phyloP scores from a whole-genome alignment of 1,139 yeast genomes.

The Yamadazyma songkhlaensis region DNA sequence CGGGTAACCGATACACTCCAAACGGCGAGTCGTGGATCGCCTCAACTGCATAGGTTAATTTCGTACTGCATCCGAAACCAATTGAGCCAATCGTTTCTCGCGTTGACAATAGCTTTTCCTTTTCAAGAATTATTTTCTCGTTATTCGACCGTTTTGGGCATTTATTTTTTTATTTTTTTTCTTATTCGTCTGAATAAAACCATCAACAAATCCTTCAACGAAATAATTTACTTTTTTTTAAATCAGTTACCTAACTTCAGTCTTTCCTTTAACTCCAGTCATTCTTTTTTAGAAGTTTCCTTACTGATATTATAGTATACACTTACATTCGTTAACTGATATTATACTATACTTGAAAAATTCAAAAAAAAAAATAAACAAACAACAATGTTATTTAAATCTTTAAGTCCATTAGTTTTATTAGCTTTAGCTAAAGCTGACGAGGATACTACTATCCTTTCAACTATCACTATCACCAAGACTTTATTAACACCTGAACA shows the following conservation, averaged over 20 bases:
- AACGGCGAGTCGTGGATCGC: neutral
- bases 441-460: conserved; percentile 40
- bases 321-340: conserved; percentile 1
- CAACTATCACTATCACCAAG: conserved; percentile 41
- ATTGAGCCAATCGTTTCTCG: neutral
- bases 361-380: neutral
- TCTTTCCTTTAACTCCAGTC: conserved; percentile 22
- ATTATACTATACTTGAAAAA: neutral
- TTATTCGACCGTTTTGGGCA: too few species aligned
- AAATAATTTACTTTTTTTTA: conserved; percentile 1
- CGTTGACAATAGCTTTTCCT: neutral
- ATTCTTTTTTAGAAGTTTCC: conserved; percentile 2
- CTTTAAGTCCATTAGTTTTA: conserved; percentile 20
- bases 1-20: neutral
- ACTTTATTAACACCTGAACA: conserved; percentile 44
- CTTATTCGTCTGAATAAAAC: conserved; percentile 5
- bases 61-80: neutral
- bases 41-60: neutral
- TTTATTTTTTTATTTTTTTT: too few species aligned
- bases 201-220: conserved; percentile 9
- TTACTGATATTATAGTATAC: too few species aligned
- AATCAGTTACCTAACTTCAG: conserved; percentile 15
- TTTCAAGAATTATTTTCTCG: neutral
- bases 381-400: conserved; percentile 28
- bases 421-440: conserved; percentile 30